A percentile compares a stretch with the other conserved stretches of the same genome.
Conservation (phyloP, 495 filamentous ascomycete species). For the Thozetella sp. region DNA sequence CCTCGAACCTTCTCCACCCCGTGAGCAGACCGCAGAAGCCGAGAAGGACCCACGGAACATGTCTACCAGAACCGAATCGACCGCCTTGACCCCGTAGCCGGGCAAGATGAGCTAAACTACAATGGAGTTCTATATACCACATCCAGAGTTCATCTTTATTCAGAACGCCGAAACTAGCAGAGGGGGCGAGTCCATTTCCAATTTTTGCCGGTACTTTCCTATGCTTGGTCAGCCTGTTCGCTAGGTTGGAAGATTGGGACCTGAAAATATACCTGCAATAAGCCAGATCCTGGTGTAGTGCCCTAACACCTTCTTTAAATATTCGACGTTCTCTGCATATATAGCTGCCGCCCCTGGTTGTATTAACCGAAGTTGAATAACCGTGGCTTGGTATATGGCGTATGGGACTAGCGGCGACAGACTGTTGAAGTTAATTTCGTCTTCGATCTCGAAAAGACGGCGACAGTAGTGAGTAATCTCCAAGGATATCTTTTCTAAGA, state of each 20-base stretch:
- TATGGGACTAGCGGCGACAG: conserved; percentile 2
- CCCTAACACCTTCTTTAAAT: background rate
- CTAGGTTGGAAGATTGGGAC: background rate
- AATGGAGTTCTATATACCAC: no score
- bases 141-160: background rate
- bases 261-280: background rate
- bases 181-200: background rate
- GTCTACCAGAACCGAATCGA: no score
- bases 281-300: background rate
- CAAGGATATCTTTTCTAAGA: background rate
- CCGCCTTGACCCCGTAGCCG: no score
- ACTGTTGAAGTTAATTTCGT: background rate
- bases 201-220: background rate
- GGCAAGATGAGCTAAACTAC: no score
- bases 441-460: background rate
- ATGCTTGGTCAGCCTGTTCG: background rate
- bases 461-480: background rate
- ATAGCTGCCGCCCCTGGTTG: background rate
- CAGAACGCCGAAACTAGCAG: background rate
- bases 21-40: no score
- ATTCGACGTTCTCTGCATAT: background rate
- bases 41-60: no score
- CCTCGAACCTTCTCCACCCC: no score
- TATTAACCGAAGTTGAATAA: conserved; percentile 2
- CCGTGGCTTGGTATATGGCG: background rate